Evolutionary conservation across 805 yeast species (phyloP), one percentile per base, ranked within the genome.

Genomic region (Metschnikowia corniflorae): DNA sequence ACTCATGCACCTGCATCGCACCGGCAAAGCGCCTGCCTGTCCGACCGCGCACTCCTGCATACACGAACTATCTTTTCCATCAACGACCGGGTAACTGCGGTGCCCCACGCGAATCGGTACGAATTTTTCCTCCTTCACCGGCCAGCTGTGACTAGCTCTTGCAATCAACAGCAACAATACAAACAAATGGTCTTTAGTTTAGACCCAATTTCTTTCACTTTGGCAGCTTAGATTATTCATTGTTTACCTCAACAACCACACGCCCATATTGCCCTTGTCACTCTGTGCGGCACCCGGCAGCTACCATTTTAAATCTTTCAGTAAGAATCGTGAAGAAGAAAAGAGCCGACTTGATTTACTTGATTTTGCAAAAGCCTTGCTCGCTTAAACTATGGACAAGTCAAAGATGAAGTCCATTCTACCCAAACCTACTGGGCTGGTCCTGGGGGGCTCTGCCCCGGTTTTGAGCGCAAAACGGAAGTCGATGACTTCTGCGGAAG

Each of bases 331-430:
- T n/a, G n/a, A n/a, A n/a, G n/a, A n/a, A n/a, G n/a, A n/a, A n/a
- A n/a, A n/a, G n/a, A n/a, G n/a, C n/a, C n/a, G n/a, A n/a, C n/a
- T n/a, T n/a, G n/a, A n/a, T n/a, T n/a, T n/a, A n/a, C n/a, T n/a
- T n/a, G n/a, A n/a, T n/a, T n/a, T n/a, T n/a, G n/a, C n/a, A n/a
- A n/a, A n/a, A n/a, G n/a, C n/a, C n/a, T n/a, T n/a, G n/a, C n/a
- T 21, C 12, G 12, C 12, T 3, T 10, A 13, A 10, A 18, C 6
- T 10, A 63, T 63, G 68, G 69, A 65, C 37, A 64, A 62, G 45
- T 51, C 65, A 12, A 64, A 60, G 45, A 49, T 67, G 49, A 68
- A 67, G 49, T 58, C 68, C 21, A 68, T 68, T 31, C 57, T 67
- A 29, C 73, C 73, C 16, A 68, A 67, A 44, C 71, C 70, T 12